Evolutionary conservation across 345 rosid species (phyloP).

Genomic region (Conringia planisiliqua): DNA sequence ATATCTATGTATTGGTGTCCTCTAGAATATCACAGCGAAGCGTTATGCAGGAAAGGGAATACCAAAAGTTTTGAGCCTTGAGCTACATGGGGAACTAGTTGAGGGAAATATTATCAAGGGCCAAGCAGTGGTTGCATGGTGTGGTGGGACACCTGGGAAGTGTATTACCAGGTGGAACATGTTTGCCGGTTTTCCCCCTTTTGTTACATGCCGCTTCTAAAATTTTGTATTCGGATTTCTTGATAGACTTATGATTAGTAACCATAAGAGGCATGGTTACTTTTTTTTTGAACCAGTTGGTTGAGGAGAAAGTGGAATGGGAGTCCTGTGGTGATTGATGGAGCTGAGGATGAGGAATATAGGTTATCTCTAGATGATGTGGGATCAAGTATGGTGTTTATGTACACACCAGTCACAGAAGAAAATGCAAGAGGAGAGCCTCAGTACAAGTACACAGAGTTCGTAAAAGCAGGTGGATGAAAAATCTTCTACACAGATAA

Average conservation of each 20-base stretch:
- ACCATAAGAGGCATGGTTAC: conserved; percentile 5
- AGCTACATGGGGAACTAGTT: conserved; percentile 76
- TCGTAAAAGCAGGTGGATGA: conserved; percentile 75
- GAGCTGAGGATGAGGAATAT: conserved; percentile 91
- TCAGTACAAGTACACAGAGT: conserved; percentile 89
- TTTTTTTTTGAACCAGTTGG: conserved; percentile 56
- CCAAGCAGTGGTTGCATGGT: conserved; percentile 87
- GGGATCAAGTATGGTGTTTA: conserved; percentile 92
- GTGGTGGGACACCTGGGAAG: conserved; percentile 95
- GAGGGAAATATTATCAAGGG: conserved; percentile 79
- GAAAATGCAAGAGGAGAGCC: conserved; percentile 98
- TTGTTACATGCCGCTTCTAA: conserved; percentile 4
- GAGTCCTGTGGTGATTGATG: conserved; percentile 83
- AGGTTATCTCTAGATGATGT: conserved; percentile 71
- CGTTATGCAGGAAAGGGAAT: conserved; percentile 68
- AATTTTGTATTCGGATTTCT: not conserved
- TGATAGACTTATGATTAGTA: conserved; percentile 10
- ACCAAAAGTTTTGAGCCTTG: conserved; percentile 89
- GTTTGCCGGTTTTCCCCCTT: conserved; percentile 13
- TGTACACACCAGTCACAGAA: conserved; percentile 96
- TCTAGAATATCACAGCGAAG: conserved; percentile 8
- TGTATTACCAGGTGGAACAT: conserved; percentile 76
- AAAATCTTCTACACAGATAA: conserved; percentile 6
- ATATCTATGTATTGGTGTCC: not conserved
- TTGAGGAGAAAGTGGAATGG: conserved; percentile 91